These are phyloP conservation scores for Podospora sp. DNA, from an alignment of 495 filamentous ascomycete genomes.

Conservation along the genomic window DNA sequence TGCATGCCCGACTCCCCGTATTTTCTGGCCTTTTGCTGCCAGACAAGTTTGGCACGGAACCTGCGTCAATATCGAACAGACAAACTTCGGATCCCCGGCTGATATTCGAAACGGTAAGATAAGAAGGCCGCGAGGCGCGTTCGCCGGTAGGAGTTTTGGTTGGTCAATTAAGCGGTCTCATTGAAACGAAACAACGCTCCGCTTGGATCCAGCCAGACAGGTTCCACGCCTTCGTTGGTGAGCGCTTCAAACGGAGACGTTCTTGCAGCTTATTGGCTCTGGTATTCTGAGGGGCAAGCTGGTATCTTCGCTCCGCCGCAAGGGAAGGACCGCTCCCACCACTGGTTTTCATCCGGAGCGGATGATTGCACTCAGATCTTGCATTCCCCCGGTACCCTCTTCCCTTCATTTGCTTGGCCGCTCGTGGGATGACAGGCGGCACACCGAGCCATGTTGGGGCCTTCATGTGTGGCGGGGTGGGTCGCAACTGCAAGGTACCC, in stretches of 20 bases:
- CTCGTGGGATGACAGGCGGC: constrained; percentile 1
- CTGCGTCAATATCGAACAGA: neutral
- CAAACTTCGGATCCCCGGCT: neutral
- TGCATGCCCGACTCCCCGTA: neutral
- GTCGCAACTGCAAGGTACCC: constrained; percentile 20
- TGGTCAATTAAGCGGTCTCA: neutral
- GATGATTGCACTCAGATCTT: constrained; percentile 26
- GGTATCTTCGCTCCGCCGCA: constrained; percentile 2
- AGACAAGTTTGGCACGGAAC: neutral
- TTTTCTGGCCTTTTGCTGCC: neutral
- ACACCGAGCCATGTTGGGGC: constrained; percentile 4
- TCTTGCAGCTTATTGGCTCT: neutral
- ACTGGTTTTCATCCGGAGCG: constrained; percentile 14
- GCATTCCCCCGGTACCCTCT: neutral
- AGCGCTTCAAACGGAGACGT: neutral
- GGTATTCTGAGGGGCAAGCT: neutral
- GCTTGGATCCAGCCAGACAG: neutral
- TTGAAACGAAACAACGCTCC: constrained; percentile 8
- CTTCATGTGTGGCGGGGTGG: constrained; percentile 8
- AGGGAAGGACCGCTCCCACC: constrained; percentile 4
- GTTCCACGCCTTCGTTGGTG: neutral
- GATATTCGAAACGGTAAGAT: neutral
- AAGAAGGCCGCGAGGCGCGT: neutral
- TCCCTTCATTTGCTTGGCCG: constrained; percentile 9
- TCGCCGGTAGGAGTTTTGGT: neutral